These are phyloP conservation scores for Tremella yokohamensis DNA, from an alignment of 768 basidiomycete genomes.

Conservation along the genomic window DNA sequence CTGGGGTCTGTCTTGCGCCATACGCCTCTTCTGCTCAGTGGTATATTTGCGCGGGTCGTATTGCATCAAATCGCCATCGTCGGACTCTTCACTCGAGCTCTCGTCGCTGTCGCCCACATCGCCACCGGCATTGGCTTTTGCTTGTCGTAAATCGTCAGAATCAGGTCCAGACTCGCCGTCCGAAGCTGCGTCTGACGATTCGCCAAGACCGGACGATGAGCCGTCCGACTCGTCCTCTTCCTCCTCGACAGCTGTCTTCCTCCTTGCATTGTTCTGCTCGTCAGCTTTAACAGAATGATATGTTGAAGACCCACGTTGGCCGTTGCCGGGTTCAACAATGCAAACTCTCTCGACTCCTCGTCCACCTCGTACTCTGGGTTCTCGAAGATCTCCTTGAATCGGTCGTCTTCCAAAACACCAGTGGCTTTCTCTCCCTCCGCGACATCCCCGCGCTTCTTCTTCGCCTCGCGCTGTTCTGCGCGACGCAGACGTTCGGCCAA, in stretches of 20 bases:
- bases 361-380: conserved; percentile 90
- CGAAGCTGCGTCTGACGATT: conserved; percentile 6
- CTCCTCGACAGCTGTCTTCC: conserved; percentile 78
- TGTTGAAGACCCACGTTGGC: conserved; percentile 54
- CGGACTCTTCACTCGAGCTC: background rate
- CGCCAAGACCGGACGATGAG: conserved; percentile 46
- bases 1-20: conserved; percentile 2
- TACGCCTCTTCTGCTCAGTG: conserved; percentile 11
- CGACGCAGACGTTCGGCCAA: conserved; percentile 78
- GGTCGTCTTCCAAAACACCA: conserved; percentile 61
- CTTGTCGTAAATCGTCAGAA: background rate
- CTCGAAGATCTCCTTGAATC: conserved; percentile 86
- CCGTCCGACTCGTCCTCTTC: conserved; percentile 83
- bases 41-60: conserved; percentile 43
- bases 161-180: too few species aligned
- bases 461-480: conserved; percentile 54
- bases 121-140: conserved; percentile 4
- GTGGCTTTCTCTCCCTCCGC: conserved; percentile 8
- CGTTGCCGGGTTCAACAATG: conserved; percentile 85
- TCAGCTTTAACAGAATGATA: background rate
- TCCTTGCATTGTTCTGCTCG: conserved; percentile 36
- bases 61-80: conserved; percentile 35
- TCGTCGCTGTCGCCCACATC: conserved; percentile 19
- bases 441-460: conserved; percentile 39
- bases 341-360: conserved; percentile 78